Evolutionary conservation across 1,284 basidiomycete genomes (phyloP).

Genomic region (Pholiota adiposa): DNA sequence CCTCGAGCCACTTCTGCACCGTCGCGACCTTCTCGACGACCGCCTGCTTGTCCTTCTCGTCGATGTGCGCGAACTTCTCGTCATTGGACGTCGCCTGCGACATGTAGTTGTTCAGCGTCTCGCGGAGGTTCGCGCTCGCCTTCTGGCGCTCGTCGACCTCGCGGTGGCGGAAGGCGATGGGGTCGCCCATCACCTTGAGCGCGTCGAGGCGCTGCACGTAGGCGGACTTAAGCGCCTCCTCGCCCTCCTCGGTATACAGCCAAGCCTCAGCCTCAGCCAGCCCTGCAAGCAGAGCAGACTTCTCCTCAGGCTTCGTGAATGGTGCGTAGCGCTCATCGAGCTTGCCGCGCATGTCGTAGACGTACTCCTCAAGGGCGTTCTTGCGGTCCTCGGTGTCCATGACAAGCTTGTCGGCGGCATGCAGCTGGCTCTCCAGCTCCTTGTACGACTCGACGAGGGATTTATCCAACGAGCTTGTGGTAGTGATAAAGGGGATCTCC

Average conservation of each 20-base stretch:
- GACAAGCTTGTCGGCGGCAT: conserved; percentile 90
- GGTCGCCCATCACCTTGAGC: conserved; percentile 85
- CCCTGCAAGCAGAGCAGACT: conserved; percentile 70
- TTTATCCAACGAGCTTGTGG: conserved; percentile 67
- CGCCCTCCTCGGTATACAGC: conserved; percentile 95
- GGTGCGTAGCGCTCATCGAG: conserved; percentile 84
- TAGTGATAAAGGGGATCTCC: conserved; percentile 73
- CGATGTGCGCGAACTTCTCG: conserved; percentile 87
- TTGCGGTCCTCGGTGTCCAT: conserved; percentile 96
- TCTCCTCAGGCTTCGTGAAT: conserved; percentile 78
- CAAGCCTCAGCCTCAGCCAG: conserved; percentile 88
- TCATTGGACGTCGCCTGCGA: conserved; percentile 79
- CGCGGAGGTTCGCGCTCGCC: conserved; percentile 76
- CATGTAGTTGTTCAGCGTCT: conserved; percentile 85
- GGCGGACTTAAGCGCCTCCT: conserved; percentile 91
- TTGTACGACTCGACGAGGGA: conserved; percentile 64
- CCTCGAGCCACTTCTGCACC: conserved; percentile 92
- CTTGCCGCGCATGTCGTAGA: conserved; percentile 92
- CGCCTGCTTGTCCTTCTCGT: conserved; percentile 82
- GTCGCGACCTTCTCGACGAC: conserved; percentile 84
- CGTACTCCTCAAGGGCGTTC: conserved; percentile 96
- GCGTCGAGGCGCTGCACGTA: conserved; percentile 82
- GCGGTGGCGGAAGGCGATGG: conserved; percentile 79
- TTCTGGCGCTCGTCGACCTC: conserved; percentile 82
- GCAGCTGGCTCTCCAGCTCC: conserved; percentile 88